A percentile compares a stretch with the other conserved stretches of the same genome.
These are phyloP conservation scores for Medicago lupulina DNA, from an alignment of 306 rosid genomes.

Conservation along the genomic window DNA sequence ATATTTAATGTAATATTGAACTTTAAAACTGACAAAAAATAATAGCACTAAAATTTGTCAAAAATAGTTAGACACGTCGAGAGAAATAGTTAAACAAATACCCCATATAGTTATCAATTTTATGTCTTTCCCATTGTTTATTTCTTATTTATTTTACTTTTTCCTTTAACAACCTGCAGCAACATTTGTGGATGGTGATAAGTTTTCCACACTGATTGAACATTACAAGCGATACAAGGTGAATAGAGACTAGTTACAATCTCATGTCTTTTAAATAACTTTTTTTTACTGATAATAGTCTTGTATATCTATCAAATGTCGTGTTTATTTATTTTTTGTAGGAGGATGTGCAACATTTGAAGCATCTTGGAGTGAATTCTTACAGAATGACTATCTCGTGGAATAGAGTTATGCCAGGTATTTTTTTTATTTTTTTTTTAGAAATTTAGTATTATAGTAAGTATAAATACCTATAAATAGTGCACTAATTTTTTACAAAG, in stretches of 20 bases:
- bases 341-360: conserved; percentile 44
- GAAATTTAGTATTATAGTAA: no score
- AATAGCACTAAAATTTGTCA: neutral
- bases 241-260: neutral
- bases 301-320: no score
- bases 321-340: neutral
- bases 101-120: neutral
- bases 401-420: conserved; percentile 49
- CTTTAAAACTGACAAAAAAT: no score
- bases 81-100: neutral
- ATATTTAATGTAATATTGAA: no score
- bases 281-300: no score
- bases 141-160: neutral
- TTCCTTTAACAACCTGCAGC: neutral
- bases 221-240: conserved; percentile 51
- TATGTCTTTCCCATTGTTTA: neutral
- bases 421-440: neutral
- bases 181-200: neutral
- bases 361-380: conserved; percentile 40
- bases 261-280: neutral
- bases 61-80: no score
- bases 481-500: no score
- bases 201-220: conserved; percentile 25
- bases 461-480: no score
- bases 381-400: conserved; percentile 48